A percentile compares a stretch with the other conserved stretches of the same genome.
Conservation (phyloP, 352 stramenopile genomes). For the Phytopythium kandeliae region DNA sequence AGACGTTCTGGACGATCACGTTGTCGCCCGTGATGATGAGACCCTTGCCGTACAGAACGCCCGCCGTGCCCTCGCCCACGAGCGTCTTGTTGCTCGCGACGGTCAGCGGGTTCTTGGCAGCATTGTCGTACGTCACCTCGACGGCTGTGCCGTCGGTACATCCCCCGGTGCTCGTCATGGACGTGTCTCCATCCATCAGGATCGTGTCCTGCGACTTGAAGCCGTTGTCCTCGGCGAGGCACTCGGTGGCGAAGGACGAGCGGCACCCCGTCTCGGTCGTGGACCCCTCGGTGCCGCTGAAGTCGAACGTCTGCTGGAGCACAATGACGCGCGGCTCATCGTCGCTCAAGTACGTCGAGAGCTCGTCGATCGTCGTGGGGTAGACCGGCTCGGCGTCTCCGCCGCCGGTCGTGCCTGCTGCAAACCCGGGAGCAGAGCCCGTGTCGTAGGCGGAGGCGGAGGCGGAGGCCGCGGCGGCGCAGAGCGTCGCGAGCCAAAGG, state of each 20-base stretch:
- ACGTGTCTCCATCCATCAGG: constrained; percentile 16
- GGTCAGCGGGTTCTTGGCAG: constrained; percentile 14
- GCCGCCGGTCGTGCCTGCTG: not conserved
- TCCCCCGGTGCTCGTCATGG: no score
- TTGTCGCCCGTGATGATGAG: constrained; percentile 29
- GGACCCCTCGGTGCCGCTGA: constrained; percentile 24
- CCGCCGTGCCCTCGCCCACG: constrained; percentile 23
- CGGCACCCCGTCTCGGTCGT: constrained; percentile 32
- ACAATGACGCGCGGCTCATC: constrained; percentile 26
- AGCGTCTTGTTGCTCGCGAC: constrained; percentile 40
- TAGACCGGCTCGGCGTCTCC: not conserved
- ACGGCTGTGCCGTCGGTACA: constrained; percentile 18
- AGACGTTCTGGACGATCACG: constrained; percentile 51
- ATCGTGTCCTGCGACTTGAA: constrained; percentile 34
- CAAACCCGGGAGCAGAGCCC: not conserved
- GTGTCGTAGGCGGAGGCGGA: not conserved
- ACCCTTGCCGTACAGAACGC: constrained; percentile 35
- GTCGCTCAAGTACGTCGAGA: constrained; percentile 22
- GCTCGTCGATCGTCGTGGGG: constrained; percentile 13
- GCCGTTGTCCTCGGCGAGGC: constrained; percentile 24
- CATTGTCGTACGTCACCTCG: constrained; percentile 18
- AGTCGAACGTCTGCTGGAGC: constrained; percentile 29
- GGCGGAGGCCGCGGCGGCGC: no score
- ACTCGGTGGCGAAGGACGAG: constrained; percentile 11
- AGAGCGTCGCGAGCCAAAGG: no score